These are phyloP conservation scores for Ophiobolus disseminans DNA, from an alignment of 2,329 filamentous ascomycete species.

Conservation along the genomic window DNA sequence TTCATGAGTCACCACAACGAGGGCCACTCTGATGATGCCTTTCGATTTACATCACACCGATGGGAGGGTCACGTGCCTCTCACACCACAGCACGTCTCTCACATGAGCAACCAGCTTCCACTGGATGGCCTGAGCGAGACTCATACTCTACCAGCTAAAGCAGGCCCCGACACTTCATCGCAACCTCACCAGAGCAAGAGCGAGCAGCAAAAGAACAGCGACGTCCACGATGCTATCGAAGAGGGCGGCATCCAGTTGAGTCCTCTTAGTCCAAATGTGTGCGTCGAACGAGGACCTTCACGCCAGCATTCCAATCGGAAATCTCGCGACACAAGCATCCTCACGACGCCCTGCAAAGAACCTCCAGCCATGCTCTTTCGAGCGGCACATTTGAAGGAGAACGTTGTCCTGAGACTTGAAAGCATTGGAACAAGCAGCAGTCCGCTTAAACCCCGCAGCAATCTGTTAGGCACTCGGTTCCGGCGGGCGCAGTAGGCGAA, in stretches of 20 bases:
- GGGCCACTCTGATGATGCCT: too few relatives aligned
- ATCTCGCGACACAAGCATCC: background rate
- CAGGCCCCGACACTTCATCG: background rate
- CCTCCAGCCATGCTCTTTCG: background rate
- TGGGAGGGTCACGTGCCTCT: too few relatives aligned
- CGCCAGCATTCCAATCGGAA: constrained; percentile 18
- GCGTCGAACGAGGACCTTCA: constrained; percentile 36
- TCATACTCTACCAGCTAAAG: background rate
- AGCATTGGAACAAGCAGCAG: background rate
- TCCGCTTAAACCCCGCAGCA: constrained; percentile 9
- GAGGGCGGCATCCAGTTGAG: constrained; percentile 22
- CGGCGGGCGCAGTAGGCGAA: too few relatives aligned
- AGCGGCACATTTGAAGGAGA: constrained; percentile 6
- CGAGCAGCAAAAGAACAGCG: too few relatives aligned
- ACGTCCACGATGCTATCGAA: constrained; percentile 2
- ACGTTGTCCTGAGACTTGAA: background rate
- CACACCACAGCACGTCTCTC: too few relatives aligned
- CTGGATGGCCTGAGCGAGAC: background rate
- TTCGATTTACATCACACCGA: too few relatives aligned
- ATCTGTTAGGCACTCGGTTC: constrained; percentile 14
- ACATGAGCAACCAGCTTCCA: too few relatives aligned
- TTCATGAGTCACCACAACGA: constrained; percentile 2
- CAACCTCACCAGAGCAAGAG: background rate
- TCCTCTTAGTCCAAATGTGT: constrained; percentile 40
- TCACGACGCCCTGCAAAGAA: constrained; percentile 2